Percentiles rank a stretch among this genome's conserved stretches.
Evolutionary conservation across 2,329 filamentous ascomycete species (phyloP).

Genomic region (Fusarium buharicum): DNA sequence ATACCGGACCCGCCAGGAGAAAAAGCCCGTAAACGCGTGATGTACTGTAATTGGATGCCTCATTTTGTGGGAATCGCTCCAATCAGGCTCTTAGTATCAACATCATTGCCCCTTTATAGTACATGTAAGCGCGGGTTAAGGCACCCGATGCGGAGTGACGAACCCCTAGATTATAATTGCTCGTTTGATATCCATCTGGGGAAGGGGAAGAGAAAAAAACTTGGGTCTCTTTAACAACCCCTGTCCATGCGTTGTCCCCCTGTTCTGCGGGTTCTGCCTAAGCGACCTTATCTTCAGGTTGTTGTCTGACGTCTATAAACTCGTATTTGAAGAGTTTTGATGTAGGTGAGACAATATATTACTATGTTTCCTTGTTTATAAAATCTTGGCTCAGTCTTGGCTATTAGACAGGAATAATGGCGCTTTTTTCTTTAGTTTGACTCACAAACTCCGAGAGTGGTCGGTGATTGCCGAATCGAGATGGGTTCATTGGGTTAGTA

Average conservation of each 20-base stretch:
- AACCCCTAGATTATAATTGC: constrained; percentile 28
- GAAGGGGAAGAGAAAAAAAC: not conserved
- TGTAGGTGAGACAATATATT: not conserved
- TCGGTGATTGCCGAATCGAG: not conserved
- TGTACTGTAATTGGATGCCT: constrained; percentile 16
- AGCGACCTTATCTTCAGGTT: constrained; percentile 5
- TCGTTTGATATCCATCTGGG: constrained; percentile 26
- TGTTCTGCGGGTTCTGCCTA: not conserved
- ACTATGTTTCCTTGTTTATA: constrained; percentile 3
- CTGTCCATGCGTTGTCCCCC: not conserved
- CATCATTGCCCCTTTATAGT: not conserved
- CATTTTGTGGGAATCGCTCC: constrained; percentile 5
- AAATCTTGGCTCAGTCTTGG: constrained; percentile 21
- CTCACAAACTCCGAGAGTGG: too few relatives aligned
- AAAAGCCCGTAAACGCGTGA: constrained; percentile 9
- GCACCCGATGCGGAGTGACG: constrained; percentile 13
- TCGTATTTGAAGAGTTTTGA: not conserved
- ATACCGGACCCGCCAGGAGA: constrained; percentile 1
- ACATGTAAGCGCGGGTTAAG: constrained; percentile 5
- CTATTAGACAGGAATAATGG: not conserved
- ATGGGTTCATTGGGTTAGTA: not conserved
- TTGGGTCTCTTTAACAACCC: not conserved
- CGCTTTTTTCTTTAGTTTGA: not conserved
- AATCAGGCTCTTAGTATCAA: constrained; percentile 1
- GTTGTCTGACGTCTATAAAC: constrained; percentile 3